Percentiles rank a stretch among this genome's conserved stretches.
phyloP scores from a whole-genome alignment of 352 stramenopile species.

The Phytophthora meadii region DNA sequence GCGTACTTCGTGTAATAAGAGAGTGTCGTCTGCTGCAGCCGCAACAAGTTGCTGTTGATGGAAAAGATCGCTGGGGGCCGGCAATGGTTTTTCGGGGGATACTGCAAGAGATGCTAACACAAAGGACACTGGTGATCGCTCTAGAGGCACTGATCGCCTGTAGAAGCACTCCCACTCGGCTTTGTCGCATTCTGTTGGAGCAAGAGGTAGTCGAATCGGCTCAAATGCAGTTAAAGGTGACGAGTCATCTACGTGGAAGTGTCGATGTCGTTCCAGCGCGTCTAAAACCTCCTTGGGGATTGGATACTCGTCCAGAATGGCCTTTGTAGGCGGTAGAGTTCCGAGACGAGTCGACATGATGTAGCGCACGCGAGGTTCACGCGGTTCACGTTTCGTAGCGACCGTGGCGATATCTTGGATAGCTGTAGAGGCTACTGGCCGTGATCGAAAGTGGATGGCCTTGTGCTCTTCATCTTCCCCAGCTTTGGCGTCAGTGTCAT shows the following conservation, averaged over 20 bases:
- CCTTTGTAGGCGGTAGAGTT: constrained; percentile 60
- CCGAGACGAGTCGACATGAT: constrained; percentile 69
- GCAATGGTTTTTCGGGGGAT: constrained; percentile 50
- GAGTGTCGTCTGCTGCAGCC: constrained; percentile 50
- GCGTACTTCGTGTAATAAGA: constrained; percentile 70
- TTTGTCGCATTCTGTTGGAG: constrained; percentile 7
- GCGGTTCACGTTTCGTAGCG: constrained; percentile 38
- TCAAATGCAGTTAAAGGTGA: constrained; percentile 74
- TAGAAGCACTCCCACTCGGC: constrained; percentile 70
- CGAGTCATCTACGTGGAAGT: constrained; percentile 68
- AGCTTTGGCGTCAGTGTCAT: constrained; percentile 7
- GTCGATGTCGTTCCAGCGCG: constrained; percentile 63
- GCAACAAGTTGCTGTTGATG: constrained; percentile 61
- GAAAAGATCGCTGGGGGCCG: constrained; percentile 67
- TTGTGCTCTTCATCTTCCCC: constrained; percentile 49
- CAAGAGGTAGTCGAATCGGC: constrained; percentile 29
- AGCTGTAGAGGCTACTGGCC: constrained; percentile 45
- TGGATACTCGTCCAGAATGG: constrained; percentile 76
- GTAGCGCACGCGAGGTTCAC: constrained; percentile 64
- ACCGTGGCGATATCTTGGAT: constrained; percentile 47
- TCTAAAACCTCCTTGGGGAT: constrained; percentile 77
- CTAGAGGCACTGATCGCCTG: constrained; percentile 60
- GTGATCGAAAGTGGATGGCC: constrained; percentile 64
- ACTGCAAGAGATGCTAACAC: constrained; percentile 68
- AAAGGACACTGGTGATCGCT: constrained; percentile 75